Evolutionary conservation across 169 alveolate genomes (phyloP).

Genomic region (Perkinsus marinus): DNA sequence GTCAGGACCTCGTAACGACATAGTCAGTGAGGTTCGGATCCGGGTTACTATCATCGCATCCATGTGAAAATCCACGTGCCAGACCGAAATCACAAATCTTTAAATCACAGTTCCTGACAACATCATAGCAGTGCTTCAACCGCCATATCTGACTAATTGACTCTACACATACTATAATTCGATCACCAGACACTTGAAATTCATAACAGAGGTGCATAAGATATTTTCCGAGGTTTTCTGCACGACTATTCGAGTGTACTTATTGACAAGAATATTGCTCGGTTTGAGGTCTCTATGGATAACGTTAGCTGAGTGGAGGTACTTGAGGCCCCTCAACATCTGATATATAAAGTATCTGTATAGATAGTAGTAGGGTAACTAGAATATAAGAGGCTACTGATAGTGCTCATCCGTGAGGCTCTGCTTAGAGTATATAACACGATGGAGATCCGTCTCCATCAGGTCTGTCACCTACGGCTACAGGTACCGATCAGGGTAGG

Average conservation of each 20-base stretch:
- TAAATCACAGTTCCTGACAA: conserved; percentile 76
- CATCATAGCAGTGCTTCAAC: no score
- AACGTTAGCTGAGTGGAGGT: conserved; percentile 84
- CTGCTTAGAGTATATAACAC: conserved; percentile 72
- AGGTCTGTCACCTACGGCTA: conserved; percentile 44
- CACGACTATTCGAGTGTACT: no score
- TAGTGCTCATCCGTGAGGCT: conserved; percentile 75
- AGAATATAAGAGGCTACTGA: conserved; percentile 59
- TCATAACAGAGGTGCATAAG: no score
- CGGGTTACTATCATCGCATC: neutral
- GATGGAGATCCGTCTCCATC: conserved; percentile 79
- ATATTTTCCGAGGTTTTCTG: no score
- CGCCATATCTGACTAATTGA: no score
- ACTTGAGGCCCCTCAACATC: conserved; percentile 67
- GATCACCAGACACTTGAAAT: no score
- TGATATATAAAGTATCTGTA: conserved; percentile 53
- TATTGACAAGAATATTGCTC: conserved; percentile 87
- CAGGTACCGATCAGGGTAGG: neutral
- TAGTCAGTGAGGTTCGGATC: conserved; percentile 37
- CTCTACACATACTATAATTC: no score
- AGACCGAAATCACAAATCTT: conserved; percentile 91
- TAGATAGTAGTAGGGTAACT: neutral
- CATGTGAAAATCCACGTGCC: conserved; percentile 60
- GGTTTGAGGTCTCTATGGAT: conserved; percentile 97
- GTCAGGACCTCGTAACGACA: conserved; percentile 60